phyloP scores from a whole-genome alignment of 768 basidiomycete species.

The Xanthoconium stramineum region DNA sequence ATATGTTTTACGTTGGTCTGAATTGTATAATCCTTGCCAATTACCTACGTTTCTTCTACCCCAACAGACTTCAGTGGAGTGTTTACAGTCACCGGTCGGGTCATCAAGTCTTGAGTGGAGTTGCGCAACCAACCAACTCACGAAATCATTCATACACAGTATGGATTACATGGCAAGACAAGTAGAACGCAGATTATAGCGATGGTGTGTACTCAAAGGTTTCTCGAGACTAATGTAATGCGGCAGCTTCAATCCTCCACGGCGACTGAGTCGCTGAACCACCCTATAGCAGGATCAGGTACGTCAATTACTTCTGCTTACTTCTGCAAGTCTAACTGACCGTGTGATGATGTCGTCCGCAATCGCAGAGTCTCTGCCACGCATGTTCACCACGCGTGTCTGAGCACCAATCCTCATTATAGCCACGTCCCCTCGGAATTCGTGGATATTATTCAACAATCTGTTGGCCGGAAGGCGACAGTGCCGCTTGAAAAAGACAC shows the following conservation, averaged over 20 bases:
- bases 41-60: too few relatives aligned
- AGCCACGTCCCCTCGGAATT: neutral
- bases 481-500: neutral
- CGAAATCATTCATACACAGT: neutral
- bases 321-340: too few relatives aligned
- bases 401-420: neutral
- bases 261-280: neutral
- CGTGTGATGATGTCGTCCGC: neutral
- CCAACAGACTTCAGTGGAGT: too few relatives aligned
- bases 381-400: neutral
- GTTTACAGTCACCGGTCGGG: too few relatives aligned
- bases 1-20: too few relatives aligned
- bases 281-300: neutral
- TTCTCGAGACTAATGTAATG: neutral
- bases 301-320: too few relatives aligned
- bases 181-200: neutral
- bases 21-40: too few relatives aligned
- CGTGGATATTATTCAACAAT: neutral
- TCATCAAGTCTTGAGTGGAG: too few relatives aligned
- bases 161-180: neutral
- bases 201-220: neutral
- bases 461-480: neutral
- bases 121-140: too few relatives aligned
- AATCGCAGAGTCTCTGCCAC: neutral
- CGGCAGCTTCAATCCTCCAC: neutral